phyloP scores from a whole-genome alignment of 2,329 filamentous ascomycete genomes.

The Paecilomyces formosus region DNA sequence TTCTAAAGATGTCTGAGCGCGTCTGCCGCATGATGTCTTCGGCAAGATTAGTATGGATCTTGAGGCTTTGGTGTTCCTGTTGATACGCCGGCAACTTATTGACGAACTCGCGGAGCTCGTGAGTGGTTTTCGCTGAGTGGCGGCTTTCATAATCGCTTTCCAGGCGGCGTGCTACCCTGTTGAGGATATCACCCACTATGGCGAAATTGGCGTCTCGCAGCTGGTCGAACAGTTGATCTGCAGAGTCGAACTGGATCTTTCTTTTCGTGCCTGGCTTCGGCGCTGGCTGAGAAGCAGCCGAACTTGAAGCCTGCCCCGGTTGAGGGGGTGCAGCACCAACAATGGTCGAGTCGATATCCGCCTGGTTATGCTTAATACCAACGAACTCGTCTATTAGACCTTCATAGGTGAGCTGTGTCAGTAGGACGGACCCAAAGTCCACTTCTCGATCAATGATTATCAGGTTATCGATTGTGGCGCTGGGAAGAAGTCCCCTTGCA shows the following conservation, averaged over 20 bases:
- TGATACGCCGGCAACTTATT: slow-evolving; percentile 86
- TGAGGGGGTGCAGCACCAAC: slow-evolving; percentile 61
- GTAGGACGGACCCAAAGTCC: slow-evolving; percentile 82
- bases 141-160: slow-evolving; percentile 83
- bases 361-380: slow-evolving; percentile 83
- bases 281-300: slow-evolving; percentile 37
- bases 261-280: slow-evolving; percentile 65
- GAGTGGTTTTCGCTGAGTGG: slow-evolving; percentile 77
- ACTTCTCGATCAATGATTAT: slow-evolving; percentile 95
- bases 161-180: slow-evolving; percentile 81
- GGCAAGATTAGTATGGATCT: slow-evolving; percentile 81
- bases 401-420: slow-evolving; percentile 95
- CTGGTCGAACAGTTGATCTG: slow-evolving; percentile 80
- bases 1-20: slow-evolving; percentile 78
- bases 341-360: slow-evolving; percentile 84
- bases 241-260: slow-evolving; percentile 81
- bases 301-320: slow-evolving; percentile 49
- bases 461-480: slow-evolving; percentile 78
- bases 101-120: slow-evolving; percentile 93
- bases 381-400: slow-evolving; percentile 92
- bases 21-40: slow-evolving; percentile 96
- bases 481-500: slow-evolving; percentile 66
- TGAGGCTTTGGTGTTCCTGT: slow-evolving; percentile 86
- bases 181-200: slow-evolving; percentile 79
- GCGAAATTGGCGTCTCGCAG: slow-evolving; percentile 91